phyloP scores from a whole-genome alignment of 2,329 filamentous ascomycete genomes.

The Talaromyces amestolkiae region DNA sequence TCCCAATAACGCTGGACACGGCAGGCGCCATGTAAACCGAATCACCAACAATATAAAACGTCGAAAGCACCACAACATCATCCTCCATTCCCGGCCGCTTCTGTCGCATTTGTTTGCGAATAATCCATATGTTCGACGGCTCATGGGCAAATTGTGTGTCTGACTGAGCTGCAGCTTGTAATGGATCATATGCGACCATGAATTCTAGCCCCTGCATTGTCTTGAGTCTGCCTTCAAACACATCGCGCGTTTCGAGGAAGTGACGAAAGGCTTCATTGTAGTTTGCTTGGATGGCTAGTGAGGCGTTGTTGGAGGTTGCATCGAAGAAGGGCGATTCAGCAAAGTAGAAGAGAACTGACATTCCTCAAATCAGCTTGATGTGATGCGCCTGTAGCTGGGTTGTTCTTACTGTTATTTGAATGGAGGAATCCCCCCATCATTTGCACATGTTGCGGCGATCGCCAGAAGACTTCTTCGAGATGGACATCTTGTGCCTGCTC shows the following conservation, averaged over 20 bases:
- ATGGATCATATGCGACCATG: constrained; percentile 58
- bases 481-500: constrained; percentile 35
- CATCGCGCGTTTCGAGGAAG: constrained; percentile 54
- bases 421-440: constrained; percentile 48
- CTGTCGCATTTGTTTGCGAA: constrained; percentile 57
- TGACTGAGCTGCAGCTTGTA: constrained; percentile 46
- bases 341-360: constrained; percentile 60
- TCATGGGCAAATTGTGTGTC: constrained; percentile 44
- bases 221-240: constrained; percentile 55
- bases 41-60: constrained; percentile 61
- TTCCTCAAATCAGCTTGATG: neutral
- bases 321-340: constrained; percentile 64
- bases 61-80: constrained; percentile 54
- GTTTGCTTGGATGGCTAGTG: constrained; percentile 52
- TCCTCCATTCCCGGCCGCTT: constrained; percentile 45
- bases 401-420: constrained; percentile 44
- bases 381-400: neutral
- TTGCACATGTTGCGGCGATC: constrained; percentile 45
- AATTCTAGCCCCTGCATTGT: constrained; percentile 60
- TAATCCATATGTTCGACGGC: constrained; percentile 56
- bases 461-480: constrained; percentile 47
- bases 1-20: constrained; percentile 57
- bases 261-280: constrained; percentile 50
- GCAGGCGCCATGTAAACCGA: constrained; percentile 62
- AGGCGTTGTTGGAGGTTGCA: constrained; percentile 58